phyloP scores from a whole-genome alignment of 192 early-diverging fungal species.

The Kickxella alabastrina region DNA sequence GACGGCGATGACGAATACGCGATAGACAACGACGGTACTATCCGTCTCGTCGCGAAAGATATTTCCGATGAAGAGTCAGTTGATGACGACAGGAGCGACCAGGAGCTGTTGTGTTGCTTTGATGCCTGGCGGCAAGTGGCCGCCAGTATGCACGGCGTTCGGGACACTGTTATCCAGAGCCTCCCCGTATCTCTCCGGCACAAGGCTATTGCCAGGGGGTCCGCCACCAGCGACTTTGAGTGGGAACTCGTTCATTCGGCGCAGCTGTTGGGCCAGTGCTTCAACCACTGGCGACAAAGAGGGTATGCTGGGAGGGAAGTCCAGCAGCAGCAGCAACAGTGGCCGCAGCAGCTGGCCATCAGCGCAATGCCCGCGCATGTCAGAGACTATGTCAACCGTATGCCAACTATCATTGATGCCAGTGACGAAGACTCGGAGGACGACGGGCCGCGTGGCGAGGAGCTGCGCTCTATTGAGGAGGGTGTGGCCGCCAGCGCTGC shows the following conservation, averaged over 20 bases:
- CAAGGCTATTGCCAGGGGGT: neutral
- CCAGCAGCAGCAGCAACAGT: neutral
- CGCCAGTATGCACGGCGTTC: slow-evolving; percentile 1
- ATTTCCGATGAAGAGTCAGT: too few relatives aligned
- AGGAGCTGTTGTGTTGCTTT: too few relatives aligned
- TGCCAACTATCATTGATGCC: neutral
- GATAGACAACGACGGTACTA: too few relatives aligned
- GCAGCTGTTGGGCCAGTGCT: neutral
- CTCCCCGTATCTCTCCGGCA: slow-evolving; percentile 5
- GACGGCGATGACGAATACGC: too few relatives aligned
- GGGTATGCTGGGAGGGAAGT: neutral
- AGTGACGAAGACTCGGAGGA: neutral
- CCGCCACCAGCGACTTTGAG: neutral
- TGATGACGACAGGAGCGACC: too few relatives aligned
- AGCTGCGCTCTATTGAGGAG: slow-evolving; percentile 9
- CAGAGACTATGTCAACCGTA: too few relatives aligned
- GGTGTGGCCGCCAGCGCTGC: neutral
- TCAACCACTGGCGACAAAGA: slow-evolving; percentile 4
- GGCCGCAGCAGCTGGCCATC: neutral
- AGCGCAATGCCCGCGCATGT: neutral
- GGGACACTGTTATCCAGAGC: neutral
- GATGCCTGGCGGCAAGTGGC: slow-evolving; percentile 17
- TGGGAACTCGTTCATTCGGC: neutral
- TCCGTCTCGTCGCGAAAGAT: too few relatives aligned
- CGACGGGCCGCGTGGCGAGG: slow-evolving; percentile 4